phyloP scores from a whole-genome alignment of 2,329 filamentous ascomycete species.

The Fusarium sublunatum region DNA sequence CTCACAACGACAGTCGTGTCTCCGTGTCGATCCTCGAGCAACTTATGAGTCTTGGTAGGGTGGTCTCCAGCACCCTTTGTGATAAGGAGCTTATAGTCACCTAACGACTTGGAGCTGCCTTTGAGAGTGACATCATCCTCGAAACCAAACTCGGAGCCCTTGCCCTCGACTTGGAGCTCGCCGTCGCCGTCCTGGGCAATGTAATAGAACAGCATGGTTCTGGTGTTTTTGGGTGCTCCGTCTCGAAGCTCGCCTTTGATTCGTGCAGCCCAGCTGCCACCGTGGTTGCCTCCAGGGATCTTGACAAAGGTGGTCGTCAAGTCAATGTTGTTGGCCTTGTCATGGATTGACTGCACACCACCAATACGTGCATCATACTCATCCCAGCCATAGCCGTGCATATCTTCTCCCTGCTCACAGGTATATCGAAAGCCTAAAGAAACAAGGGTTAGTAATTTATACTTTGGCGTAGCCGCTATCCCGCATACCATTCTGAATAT shows the following conservation, averaged over 20 bases:
- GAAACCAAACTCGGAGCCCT: constrained; percentile 63
- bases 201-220: constrained; percentile 85
- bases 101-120: constrained; percentile 77
- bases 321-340: constrained; percentile 87
- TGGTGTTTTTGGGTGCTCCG: constrained; percentile 73
- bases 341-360: constrained; percentile 90
- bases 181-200: constrained; percentile 81
- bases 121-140: constrained; percentile 73
- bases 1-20: constrained; percentile 82
- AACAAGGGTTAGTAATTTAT: constrained; percentile 9
- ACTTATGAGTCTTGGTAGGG: constrained; percentile 72
- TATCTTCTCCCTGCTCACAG: constrained; percentile 93
- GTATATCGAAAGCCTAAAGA: constrained; percentile 84
- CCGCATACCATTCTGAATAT: constrained; percentile 76
- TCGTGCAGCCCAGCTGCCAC: constrained; percentile 91
- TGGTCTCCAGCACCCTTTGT: constrained; percentile 75
- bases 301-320: constrained; percentile 95
- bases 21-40: constrained; percentile 75
- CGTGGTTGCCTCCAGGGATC: constrained; percentile 83
- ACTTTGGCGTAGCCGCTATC: background rate
- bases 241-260: constrained; percentile 83
- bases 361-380: constrained; percentile 92
- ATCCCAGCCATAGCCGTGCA: constrained; percentile 97
- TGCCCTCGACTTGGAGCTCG: constrained; percentile 67
- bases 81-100: constrained; percentile 81